Base-by-base conservation (phyloP, 352 stramenopile genomes). In the Pythium guiyangense region DNA sequence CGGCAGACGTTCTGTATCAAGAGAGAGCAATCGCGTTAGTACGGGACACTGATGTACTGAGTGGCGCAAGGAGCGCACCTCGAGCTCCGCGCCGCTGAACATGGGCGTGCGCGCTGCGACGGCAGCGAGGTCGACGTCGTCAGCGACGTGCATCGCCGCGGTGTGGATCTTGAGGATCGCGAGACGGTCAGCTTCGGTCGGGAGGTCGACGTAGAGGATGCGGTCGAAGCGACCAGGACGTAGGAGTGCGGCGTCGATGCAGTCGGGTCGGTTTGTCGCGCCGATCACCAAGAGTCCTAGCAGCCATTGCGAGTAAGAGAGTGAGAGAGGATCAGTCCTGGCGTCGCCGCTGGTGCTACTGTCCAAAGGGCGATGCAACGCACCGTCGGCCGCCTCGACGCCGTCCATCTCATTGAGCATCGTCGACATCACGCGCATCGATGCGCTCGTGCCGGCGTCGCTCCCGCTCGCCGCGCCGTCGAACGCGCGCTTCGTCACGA, bases 391-490 rank as follows among this genome's bases (percentile, higher is more conserved):
- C 20, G 85, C 89, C 59, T 97, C 94, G 37, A 99, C 94, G 35
- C 96, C 97, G 66, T 99, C 96, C 84, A 99, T 99, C 67, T 99
- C 96, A 47, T 97, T 98, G 17, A 99, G 74, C 69, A 99, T 88
- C 48, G 97, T 98, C 40, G 97, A 98, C 50, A 99, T 91, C 26
- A 99, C 92, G 39, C 97, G 90, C 62, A 88, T 71, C 11, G 87
- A 70, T 9, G 90, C 88, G 40, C 72, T 89, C 2, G 74, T 82
- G 0, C 79, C 77, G 6, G 66, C 67, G 12, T 74, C 70, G 2
- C 57, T 47, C 12, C 62, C 60, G 6, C 59, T 25, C 17, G 17
- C 67, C 0, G 57, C 69, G 27, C 70, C 79, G 40, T 80, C 77
- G 27, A 91, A 92, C 35, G 79, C 71, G 9, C 86, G 78, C 66